A percentile compares a stretch with the other conserved stretches of the same genome.
Conservation (phyloP, 805 yeast genomes). For the Yamadazyma sp. region DNA sequence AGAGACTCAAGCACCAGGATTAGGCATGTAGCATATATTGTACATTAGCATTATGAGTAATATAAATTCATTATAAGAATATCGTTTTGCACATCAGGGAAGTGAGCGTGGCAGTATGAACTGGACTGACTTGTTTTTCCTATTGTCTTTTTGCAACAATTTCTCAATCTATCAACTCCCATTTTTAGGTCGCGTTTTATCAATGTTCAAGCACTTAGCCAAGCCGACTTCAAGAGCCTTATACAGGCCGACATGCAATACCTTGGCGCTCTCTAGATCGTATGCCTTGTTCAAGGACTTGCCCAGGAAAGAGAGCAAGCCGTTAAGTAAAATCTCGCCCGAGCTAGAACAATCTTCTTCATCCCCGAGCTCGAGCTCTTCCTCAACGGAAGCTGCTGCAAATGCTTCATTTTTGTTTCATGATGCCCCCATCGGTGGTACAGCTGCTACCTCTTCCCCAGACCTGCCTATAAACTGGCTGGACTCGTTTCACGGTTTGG, state of each 20-base stretch:
- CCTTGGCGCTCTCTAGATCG: background rate
- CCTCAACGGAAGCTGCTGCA: too few species aligned
- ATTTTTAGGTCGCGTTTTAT: too few species aligned
- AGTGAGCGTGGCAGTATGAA: too few species aligned
- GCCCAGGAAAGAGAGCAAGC: conserved; percentile 9
- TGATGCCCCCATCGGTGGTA: conserved; percentile 11
- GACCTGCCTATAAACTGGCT: conserved; percentile 65
- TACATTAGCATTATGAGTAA: conserved; percentile 1
- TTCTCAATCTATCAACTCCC: too few species aligned
- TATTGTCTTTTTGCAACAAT: too few species aligned
- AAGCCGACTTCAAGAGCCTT: too few species aligned
- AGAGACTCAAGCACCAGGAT: conserved; percentile 19
- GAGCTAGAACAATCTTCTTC: background rate
- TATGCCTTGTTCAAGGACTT: conserved; percentile 18
- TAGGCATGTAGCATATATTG: conserved; percentile 5
- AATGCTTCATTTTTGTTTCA: conserved; percentile 7
- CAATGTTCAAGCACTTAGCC: too few species aligned
- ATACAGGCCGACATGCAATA: too few species aligned
- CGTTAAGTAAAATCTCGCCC: conserved; percentile 1
- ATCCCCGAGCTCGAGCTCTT: too few species aligned
- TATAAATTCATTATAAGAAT: background rate
- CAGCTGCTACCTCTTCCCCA: background rate
- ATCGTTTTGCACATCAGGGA: too few species aligned
- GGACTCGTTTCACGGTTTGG: conserved; percentile 82
- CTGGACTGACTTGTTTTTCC: too few species aligned